Evolutionary conservation across 208 protist species (phyloP).

Genomic region (Jaenimonas drosophilae): DNA sequence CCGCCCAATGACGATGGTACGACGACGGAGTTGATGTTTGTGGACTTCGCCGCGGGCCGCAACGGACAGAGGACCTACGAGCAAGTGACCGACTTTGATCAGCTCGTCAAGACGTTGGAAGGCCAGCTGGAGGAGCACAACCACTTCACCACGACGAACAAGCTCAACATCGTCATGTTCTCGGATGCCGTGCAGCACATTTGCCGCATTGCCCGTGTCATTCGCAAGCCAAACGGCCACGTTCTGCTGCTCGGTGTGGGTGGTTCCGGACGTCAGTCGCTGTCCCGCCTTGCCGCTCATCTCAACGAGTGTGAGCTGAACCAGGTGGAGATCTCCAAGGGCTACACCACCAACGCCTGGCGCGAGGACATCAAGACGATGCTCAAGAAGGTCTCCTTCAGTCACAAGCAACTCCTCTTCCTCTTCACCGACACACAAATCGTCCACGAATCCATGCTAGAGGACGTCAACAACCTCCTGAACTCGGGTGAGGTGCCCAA

Average conservation of each 20-base stretch:
- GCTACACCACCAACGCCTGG: constrained; percentile 95
- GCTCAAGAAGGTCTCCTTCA: constrained; percentile 86
- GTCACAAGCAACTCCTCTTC: constrained; percentile 96
- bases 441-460: constrained; percentile 95
- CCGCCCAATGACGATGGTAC: constrained; percentile 2
- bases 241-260: constrained; percentile 96
- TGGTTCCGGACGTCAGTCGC: constrained; percentile 95
- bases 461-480: constrained; percentile 98
- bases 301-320: constrained; percentile 92
- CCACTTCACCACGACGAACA: constrained; percentile 45
- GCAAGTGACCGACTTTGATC: constrained; percentile 80
- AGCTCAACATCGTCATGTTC: constrained; percentile 97
- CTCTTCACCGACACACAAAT: constrained; percentile 98
- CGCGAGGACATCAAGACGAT: constrained; percentile 94
- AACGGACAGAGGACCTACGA: constrained; percentile 79
- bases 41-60: constrained; percentile 82
- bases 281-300: constrained; percentile 93
- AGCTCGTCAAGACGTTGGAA: constrained; percentile 78
- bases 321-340: constrained; percentile 95
- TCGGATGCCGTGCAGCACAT: constrained; percentile 96
- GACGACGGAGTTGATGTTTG: constrained; percentile 78
- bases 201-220: constrained; percentile 92
- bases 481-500: constrained; percentile 98
- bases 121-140: constrained; percentile 94
- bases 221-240: constrained; percentile 95